Base-by-base conservation (phyloP, 495 filamentous ascomycete species). In the Xylaria castorea region DNA sequence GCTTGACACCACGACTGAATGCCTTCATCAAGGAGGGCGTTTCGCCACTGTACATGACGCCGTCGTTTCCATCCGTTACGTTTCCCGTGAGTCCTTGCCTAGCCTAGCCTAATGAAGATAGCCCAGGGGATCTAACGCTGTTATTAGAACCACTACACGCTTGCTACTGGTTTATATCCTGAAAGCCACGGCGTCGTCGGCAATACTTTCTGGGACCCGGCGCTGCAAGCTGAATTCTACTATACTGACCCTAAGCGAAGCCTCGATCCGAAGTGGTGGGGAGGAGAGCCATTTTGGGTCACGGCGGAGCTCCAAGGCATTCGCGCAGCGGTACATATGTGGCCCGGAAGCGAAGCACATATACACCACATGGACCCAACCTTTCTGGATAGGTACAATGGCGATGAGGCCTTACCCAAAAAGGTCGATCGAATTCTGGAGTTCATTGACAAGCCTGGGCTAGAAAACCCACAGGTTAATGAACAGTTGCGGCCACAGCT, bases 11-110 rank as follows among this genome's bases (percentile, higher is more conserved):
- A 0, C 90, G 91, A 0, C 86, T 99, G 6, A 92, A 90, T 70
- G 84, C 88, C 16, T 93, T 99, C 77, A 86, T 97, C 73, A 89
- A 89, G 42, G 87, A 92, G 51, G 96, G 96, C 40, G 89, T 99
- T 3, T 97, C 94, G 7, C 95, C 96, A 11, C 87, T 87, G 68
- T 97, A 94, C 78, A 97, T 99, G 93, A 86, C 87, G 11, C 97
- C 96, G 0, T 93, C 92, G 72, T 99, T 99, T 77, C 96, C 96
- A 1, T 95, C 93, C 68, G 94, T 99, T 30, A 99, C 96, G 3
- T 99, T 99, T 78, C 96, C 96, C n/a, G 77, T 79, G 55, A 77
- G 77, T 76, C 16, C 18, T 42, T 5, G 6, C 40, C 22, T 4
- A 62, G 6, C 40, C 22, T 4, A 62, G 1, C 8, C 3, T 11